Conservation (phyloP, 2,329 filamentous ascomycete genomes). For the Aaosphaeria arxii region DNA sequence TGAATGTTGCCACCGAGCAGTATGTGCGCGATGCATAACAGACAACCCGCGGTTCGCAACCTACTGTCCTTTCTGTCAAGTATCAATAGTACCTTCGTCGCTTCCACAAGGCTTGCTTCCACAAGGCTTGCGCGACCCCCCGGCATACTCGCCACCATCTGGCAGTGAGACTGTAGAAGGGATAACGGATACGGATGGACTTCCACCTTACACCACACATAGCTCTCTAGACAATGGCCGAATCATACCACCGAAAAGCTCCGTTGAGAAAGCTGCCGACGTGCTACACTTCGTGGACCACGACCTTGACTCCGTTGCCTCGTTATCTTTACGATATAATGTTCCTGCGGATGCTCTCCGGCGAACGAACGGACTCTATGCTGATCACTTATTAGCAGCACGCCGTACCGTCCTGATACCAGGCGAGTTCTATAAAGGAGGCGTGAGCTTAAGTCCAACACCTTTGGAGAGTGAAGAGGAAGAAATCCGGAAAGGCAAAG, state of each 20-base stretch:
- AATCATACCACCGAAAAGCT: constrained; percentile 26
- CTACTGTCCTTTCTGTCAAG: constrained; percentile 74
- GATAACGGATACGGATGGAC: constrained; percentile 32
- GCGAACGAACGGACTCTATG: constrained; percentile 65
- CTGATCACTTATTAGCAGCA: constrained; percentile 68
- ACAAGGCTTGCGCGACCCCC: constrained; percentile 66
- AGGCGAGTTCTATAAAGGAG: constrained; percentile 64
- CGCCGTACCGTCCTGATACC: constrained; percentile 71
- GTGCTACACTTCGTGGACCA: constrained; percentile 74
- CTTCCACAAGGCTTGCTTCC: constrained; percentile 62
- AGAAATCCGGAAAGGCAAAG: constrained; percentile 65
- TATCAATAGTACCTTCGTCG: constrained; percentile 59
- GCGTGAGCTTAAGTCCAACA: constrained; percentile 64
- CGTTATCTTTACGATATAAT: constrained; percentile 68
- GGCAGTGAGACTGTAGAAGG: constrained; percentile 3
- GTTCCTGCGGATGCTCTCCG: constrained; percentile 64
- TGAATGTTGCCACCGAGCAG: constrained; percentile 66
- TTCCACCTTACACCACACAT: constrained; percentile 44
- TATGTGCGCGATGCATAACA: constrained; percentile 69
- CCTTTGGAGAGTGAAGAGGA: constrained; percentile 75
- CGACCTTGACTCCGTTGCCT: constrained; percentile 63
- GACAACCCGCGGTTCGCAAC: constrained; percentile 66
- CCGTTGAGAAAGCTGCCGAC: constrained; percentile 50
- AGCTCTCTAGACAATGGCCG: constrained; percentile 13
- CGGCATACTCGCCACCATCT: constrained; percentile 56